Conservation (phyloP, 306 rosid genomes). For the Heteromeles arbutifolia region DNA sequence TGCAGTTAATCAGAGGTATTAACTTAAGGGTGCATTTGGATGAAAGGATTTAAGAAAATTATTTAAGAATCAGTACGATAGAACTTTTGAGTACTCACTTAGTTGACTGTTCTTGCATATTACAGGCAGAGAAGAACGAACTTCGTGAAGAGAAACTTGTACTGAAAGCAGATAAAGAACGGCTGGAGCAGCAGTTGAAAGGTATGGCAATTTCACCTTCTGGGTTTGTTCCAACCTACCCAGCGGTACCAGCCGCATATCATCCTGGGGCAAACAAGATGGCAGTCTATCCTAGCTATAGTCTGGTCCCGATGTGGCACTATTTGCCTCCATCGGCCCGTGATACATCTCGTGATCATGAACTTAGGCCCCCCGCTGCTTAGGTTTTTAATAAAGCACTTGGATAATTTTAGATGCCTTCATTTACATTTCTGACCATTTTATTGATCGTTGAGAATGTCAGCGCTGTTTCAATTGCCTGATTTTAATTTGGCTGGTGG, state of each 20-base stretch:
- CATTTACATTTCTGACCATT: constrained; percentile 10
- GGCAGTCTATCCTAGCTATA: constrained; percentile 77
- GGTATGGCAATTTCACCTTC: constrained; percentile 43
- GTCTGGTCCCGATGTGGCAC: constrained; percentile 84
- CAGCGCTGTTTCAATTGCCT: constrained; percentile 14
- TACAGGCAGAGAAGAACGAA: constrained; percentile 83
- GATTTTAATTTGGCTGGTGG: constrained; percentile 11
- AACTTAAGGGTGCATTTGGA: neutral
- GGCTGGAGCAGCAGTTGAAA: constrained; percentile 69
- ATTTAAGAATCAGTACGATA: neutral
- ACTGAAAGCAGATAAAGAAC: constrained; percentile 71
- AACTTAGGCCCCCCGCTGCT: constrained; percentile 99
- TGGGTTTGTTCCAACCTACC: constrained; percentile 62
- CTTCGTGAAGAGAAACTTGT: constrained; percentile 74
- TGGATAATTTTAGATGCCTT: constrained; percentile 16
- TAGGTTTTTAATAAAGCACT: constrained; percentile 14
- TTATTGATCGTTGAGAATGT: constrained; percentile 25
- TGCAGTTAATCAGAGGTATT: neutral
- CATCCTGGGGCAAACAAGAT: constrained; percentile 64
- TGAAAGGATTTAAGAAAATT: neutral
- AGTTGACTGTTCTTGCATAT: neutral
- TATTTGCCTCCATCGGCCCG: constrained; percentile 60
- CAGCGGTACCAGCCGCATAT: constrained; percentile 67
- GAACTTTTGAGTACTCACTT: neutral
- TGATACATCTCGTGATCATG: constrained; percentile 86